These are phyloP conservation scores for Fusarium sambucinum DNA, from an alignment of 2,329 filamentous ascomycete species.

Conservation along the genomic window DNA sequence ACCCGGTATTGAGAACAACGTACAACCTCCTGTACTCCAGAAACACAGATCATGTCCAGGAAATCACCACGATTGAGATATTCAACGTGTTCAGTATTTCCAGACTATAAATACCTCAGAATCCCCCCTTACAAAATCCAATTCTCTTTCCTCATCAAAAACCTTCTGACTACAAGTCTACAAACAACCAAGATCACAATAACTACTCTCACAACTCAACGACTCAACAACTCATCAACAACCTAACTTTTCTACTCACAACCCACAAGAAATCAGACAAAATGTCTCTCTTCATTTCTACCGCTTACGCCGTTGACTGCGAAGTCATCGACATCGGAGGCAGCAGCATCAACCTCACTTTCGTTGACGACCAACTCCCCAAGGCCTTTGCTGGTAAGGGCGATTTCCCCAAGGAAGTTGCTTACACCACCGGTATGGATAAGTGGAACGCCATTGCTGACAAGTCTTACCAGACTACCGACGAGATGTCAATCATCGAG, in stretches of 20 bases:
- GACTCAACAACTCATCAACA: neutral
- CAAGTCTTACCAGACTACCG: conserved; percentile 39
- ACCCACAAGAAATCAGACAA: neutral
- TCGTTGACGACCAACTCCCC: conserved; percentile 30
- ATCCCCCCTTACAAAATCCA: neutral
- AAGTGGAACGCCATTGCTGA: conserved; percentile 35
- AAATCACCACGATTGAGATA: neutral
- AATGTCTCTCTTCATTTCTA: conserved; percentile 1
- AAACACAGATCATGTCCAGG: neutral
- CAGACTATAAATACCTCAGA: neutral
- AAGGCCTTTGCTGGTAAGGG: conserved; percentile 33
- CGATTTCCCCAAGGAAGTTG: conserved; percentile 47
- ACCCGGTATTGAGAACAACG: neutral
- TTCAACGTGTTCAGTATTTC: neutral
- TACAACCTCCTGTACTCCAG: neutral
- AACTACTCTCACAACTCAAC: neutral
- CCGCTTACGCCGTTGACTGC: neutral
- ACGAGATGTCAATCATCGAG: conserved; percentile 42
- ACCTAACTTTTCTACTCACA: neutral
- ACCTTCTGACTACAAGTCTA: neutral
- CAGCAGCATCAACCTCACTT: conserved; percentile 14
- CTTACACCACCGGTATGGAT: conserved; percentile 40
- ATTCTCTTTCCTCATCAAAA: neutral
- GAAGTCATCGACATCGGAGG: conserved; percentile 44
- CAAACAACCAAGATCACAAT: neutral